phyloP scores from a whole-genome alignment of 2,329 filamentous ascomycete species.

The Aureobasidium subglaciale region DNA sequence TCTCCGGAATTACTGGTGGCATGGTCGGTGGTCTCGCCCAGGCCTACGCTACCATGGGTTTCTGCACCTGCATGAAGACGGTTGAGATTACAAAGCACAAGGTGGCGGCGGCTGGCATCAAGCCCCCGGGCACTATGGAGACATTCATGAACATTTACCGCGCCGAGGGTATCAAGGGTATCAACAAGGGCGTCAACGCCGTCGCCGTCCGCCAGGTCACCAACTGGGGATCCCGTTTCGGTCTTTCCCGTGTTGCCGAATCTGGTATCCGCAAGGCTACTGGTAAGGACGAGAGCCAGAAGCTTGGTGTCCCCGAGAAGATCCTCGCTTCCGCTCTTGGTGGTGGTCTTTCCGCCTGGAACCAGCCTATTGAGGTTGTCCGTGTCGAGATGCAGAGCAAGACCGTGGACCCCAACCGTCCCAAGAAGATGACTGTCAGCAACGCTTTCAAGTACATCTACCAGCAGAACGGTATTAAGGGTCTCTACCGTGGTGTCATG shows the following conservation, averaged over 20 bases:
- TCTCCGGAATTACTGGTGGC: constrained; percentile 81
- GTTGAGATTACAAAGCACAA: constrained; percentile 99
- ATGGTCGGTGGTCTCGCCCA: constrained; percentile 93
- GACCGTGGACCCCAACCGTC: constrained; percentile 93
- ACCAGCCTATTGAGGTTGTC: constrained; percentile 99
- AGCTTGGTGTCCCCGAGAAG: constrained; percentile 77
- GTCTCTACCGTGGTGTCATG: constrained; percentile 90
- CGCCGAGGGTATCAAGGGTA: constrained; percentile 84
- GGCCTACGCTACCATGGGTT: constrained; percentile 99
- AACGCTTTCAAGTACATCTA: constrained; percentile 84
- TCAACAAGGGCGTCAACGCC: constrained; percentile 98
- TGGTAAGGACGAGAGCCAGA: constrained; percentile 71
- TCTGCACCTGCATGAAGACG: constrained; percentile 99
- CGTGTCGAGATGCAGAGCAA: constrained; percentile 99
- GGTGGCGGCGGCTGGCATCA: constrained; percentile 72
- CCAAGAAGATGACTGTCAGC: constrained; percentile 97
- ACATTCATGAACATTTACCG: constrained; percentile 98
- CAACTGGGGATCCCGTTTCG: constrained; percentile 97
- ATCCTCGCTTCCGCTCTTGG: constrained; percentile 78
- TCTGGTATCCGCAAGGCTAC: constrained; percentile 72
- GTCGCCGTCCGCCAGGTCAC: constrained; percentile 98
- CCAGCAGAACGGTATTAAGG: constrained; percentile 75
- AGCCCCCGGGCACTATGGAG: constrained; percentile 81
- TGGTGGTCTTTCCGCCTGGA: constrained; percentile 95
- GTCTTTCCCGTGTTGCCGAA: constrained; percentile 86